Conservation (phyloP, 2,329 filamentous ascomycete genomes). For the Fusarium tricinctum region DNA sequence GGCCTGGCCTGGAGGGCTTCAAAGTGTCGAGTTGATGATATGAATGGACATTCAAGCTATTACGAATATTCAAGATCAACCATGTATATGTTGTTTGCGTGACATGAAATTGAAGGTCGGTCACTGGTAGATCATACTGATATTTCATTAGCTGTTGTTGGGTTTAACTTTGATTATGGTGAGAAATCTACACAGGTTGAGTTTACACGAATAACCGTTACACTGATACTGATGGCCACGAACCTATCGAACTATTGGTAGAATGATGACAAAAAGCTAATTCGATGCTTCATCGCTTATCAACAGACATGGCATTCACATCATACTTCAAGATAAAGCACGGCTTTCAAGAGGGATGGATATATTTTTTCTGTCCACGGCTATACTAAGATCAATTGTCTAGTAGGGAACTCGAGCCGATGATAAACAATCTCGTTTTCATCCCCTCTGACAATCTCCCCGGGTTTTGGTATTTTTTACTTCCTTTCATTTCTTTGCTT, state of each 20-base stretch:
- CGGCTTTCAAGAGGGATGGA: slow-evolving; percentile 44
- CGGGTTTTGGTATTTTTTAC: slow-evolving; percentile 46
- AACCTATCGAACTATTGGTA: background rate
- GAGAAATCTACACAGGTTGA: too few relatives aligned
- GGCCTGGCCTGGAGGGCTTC: slow-evolving; percentile 3
- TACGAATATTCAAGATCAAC: slow-evolving; percentile 6
- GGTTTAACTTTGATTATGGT: too few relatives aligned
- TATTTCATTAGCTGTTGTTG: background rate
- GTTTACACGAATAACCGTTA: too few relatives aligned
- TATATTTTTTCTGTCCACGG: slow-evolving; percentile 46
- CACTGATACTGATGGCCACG: too few relatives aligned
- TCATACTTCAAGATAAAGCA: background rate
- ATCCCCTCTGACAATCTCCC: slow-evolving; percentile 47
- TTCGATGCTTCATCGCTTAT: background rate
- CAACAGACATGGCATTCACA: background rate
- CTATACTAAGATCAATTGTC: slow-evolving; percentile 46
- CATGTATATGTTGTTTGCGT: background rate
- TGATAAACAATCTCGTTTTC: slow-evolving; percentile 39
- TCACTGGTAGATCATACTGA: background rate
- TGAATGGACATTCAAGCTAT: slow-evolving; percentile 2
- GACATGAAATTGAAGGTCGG: background rate
- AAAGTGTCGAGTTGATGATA: slow-evolving; percentile 5
- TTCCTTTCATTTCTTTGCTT: slow-evolving; percentile 43
- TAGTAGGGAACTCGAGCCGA: slow-evolving; percentile 42
- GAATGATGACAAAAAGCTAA: background rate